Base-by-base conservation (phyloP, 148 eudicot genomes). In the Rhododendron vialii region DNA sequence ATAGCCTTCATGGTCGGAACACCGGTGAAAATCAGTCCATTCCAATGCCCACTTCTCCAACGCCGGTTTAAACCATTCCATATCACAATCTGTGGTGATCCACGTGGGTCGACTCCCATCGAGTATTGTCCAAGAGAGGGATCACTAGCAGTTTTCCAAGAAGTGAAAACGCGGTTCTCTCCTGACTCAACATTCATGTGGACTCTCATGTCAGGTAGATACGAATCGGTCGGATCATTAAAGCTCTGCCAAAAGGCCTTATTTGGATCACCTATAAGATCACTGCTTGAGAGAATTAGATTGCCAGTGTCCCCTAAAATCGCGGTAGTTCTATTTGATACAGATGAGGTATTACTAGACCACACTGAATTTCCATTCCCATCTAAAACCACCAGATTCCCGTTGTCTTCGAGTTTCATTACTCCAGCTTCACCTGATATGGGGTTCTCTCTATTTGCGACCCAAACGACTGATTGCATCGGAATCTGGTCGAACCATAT, bases 1-100 rank as follows among this genome's bases (percentile, higher is more conserved):
- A 87, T 77, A 43, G 90, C 81, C 69, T 57, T 81, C 93, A 90
- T 90, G 53, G 35, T 83, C 1, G 91, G 93, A 41, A 93, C 88
- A 41, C 98, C 98, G 1, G 85, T 89, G 59, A 93, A 92, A 1
- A 74, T 80, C 48, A 84, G 30, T 3, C 95, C 95, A 85, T 90
- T 82, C 93, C 93, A 94, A n/a, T 88, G 88, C 59, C 98, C 98
- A 12, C 94, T 94, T 74, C 95, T 85, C 94, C 94, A 94, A 61
- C 41, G 83, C 5, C 93, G 81, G 8, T 85, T 57, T 71, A 7
- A 11, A 20, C 92, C 94, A 14, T 78, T 17, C 93, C 91, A 94
- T 24, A 93, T 65, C 78, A 93, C 90, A 1, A 93, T 61, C 86
- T 94, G 94, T 1, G 95, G 95, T n/a, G 92, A 74, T 57, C 90